Conservation (phyloP, 495 filamentous ascomycete species). For the Evernia prunastri region DNA sequence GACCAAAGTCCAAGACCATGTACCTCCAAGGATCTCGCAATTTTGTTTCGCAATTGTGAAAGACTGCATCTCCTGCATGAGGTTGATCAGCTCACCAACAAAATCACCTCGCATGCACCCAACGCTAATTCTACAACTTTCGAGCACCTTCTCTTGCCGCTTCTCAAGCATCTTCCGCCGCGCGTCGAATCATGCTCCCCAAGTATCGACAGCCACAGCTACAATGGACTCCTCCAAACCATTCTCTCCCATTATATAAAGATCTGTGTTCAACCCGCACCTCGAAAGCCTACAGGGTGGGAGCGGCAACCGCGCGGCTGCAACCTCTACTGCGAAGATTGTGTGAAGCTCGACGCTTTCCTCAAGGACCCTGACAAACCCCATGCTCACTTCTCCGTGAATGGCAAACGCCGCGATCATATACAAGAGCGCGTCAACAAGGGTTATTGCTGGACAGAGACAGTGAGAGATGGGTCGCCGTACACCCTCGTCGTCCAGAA, state of each 20-base stretch:
- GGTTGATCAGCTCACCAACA: not conserved
- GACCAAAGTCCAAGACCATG: not conserved
- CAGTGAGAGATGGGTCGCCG: not conserved
- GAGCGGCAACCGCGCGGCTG: not conserved
- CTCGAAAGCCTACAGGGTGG: not conserved
- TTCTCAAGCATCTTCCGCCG: not conserved
- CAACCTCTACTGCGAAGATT: not conserved
- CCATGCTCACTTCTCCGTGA: not conserved
- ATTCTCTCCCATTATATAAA: not conserved
- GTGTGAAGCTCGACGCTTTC: not conserved
- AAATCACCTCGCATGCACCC: not conserved
- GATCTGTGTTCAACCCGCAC: not conserved
- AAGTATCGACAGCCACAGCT: not conserved
- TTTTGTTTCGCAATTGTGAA: not conserved
- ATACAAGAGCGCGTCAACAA: not conserved
- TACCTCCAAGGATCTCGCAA: not conserved
- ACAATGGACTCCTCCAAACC: not conserved
- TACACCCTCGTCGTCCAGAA: constrained; percentile 10
- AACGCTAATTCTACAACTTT: not conserved
- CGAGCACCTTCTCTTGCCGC: not conserved
- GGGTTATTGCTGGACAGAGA: not conserved
- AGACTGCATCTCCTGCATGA: not conserved
- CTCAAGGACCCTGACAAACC: not conserved
- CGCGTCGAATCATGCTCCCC: not conserved
- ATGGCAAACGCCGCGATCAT: not conserved